These are phyloP conservation scores for Rhododendron williamsianum DNA, from an alignment of 148 eudicot genomes.

Conservation along the genomic window DNA sequence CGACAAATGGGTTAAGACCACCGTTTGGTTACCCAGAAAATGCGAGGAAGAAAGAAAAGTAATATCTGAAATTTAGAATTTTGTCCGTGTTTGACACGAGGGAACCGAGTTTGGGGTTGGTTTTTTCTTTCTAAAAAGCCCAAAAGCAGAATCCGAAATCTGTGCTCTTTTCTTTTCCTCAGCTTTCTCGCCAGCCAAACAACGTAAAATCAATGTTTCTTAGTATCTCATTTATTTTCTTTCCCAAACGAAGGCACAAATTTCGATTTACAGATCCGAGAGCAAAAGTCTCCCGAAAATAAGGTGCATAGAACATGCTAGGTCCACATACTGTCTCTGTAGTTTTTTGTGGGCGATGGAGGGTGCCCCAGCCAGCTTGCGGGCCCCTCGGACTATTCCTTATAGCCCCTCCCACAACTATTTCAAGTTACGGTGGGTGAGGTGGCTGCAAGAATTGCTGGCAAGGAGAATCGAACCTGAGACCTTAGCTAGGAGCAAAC, in stretches of 20 bases:
- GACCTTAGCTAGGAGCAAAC: no score
- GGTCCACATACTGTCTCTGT: not conserved
- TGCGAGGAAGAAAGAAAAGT: not conserved
- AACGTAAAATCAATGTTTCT: not conserved
- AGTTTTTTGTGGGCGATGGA: no score
- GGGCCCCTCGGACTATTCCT: no score
- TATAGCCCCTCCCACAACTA: no score
- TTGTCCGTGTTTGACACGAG: not conserved
- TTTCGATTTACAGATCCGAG: not conserved
- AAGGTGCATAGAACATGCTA: not conserved
- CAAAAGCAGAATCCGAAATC: not conserved
- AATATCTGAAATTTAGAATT: not conserved
- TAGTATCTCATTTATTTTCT: not conserved
- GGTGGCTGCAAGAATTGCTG: no score
- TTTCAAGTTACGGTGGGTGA: no score
- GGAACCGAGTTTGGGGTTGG: not conserved
- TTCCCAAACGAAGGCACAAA: not conserved
- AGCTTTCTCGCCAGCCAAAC: conserved; percentile 2
- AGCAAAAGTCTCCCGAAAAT: not conserved
- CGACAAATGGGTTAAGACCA: not conserved
- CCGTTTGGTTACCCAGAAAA: not conserved
- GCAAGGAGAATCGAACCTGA: no score
- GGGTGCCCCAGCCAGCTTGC: no score
- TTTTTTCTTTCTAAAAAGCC: not conserved
- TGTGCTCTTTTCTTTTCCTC: not conserved